Evolutionary conservation across 2,329 filamentous ascomycete species (phyloP).

Genomic region (Fusarium nurragi): DNA sequence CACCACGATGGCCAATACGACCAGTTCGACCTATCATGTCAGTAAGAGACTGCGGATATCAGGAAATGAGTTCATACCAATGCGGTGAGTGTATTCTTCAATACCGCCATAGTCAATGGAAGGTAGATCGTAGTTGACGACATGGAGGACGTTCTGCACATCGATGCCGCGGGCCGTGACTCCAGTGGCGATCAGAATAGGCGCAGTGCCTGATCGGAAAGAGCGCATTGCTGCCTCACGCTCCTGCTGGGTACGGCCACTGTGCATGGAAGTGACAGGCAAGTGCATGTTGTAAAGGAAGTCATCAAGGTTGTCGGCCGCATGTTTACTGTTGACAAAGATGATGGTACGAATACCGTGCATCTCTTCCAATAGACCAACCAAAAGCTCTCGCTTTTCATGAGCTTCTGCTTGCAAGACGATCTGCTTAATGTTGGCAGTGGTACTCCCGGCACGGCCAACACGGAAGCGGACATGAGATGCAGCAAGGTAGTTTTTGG

Average conservation of each 20-base stretch:
- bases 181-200: conserved; percentile 87
- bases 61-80: conserved; percentile 69
- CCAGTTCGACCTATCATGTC: conserved; percentile 78
- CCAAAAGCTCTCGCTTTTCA: conserved; percentile 75
- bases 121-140: conserved; percentile 94
- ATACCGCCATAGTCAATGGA: conserved; percentile 81
- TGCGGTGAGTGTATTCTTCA: conserved; percentile 92
- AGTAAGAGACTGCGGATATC: not conserved
- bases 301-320: conserved; percentile 87
- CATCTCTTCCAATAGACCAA: conserved; percentile 75
- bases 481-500: conserved; percentile 76
- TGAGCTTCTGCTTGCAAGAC: conserved; percentile 72
- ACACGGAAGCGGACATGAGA: conserved; percentile 84
- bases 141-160: conserved; percentile 84
- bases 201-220: conserved; percentile 78
- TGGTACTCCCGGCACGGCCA: conserved; percentile 85
- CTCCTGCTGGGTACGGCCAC: conserved; percentile 86
- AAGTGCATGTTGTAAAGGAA: conserved; percentile 82
- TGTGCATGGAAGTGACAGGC: conserved; percentile 88
- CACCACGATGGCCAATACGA: conserved; percentile 86
- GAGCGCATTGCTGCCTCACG: conserved; percentile 90
- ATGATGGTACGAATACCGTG: conserved; percentile 83
- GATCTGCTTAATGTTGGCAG: conserved; percentile 83
- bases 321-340: conserved; percentile 85
- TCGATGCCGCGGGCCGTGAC: conserved; percentile 90